Conservation (phyloP, 306 rosid species). For the Macrotyloma uniflorum region DNA sequence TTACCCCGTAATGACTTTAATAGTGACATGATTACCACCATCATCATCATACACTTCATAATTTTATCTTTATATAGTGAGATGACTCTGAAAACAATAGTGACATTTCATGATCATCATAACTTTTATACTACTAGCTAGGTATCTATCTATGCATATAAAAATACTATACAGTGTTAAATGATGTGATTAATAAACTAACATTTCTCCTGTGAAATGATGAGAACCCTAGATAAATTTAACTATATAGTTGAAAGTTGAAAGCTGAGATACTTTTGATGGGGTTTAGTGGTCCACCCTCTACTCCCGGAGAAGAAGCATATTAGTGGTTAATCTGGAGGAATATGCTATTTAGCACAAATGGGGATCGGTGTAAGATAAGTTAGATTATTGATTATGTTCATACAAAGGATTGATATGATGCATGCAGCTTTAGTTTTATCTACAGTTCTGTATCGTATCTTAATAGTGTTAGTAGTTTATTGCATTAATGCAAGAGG, state of each 20-base stretch:
- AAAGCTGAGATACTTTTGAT: neutral
- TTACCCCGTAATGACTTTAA: conserved; percentile 43
- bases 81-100: conserved; percentile 27
- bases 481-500: conserved; percentile 21
- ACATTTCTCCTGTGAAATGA: conserved; percentile 27
- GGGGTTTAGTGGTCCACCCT: conserved; percentile 34
- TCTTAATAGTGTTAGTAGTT: neutral
- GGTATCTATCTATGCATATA: neutral
- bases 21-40: conserved; percentile 28
- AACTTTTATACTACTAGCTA: neutral
- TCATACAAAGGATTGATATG: conserved; percentile 16
- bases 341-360: conserved; percentile 32
- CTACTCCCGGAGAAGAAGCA: conserved; percentile 30
- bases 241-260: neutral
- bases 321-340: neutral
- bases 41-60: neutral
- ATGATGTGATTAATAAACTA: conserved; percentile 22
- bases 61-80: conserved; percentile 8
- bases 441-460: neutral
- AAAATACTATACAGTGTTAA: neutral
- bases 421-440: conserved; percentile 18
- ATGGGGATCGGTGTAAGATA: conserved; percentile 37
- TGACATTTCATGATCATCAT: neutral
- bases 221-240: conserved; percentile 23
- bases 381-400: conserved; percentile 14